Base-by-base conservation (phyloP, 768 basidiomycete species). In the Leccinum fibrillosum region DNA sequence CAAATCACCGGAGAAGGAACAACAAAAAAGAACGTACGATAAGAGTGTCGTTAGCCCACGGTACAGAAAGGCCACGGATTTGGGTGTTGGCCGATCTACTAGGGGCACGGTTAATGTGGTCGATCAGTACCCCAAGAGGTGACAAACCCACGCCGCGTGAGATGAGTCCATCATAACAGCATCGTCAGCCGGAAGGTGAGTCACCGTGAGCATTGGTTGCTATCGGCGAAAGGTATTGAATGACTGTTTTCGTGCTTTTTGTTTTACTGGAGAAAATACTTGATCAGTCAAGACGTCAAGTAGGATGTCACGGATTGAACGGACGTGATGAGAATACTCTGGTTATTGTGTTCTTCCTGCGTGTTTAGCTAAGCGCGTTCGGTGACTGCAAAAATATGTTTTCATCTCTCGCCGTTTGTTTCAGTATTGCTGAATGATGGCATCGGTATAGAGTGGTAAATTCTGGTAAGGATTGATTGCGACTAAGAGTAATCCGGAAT, bases 281-380 rank as follows among this genome's bases (percentile, higher is more conserved):
- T 51, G 19, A 49, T 37, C 12, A 66, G 62, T 58, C 32, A 61
- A 35, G 32, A 55, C 17, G 50, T 45, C 13, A 49, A 32, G 12
- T 12, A 10, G 53, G 48, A 60, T 17, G 49, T 54, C 12, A 34
- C 15, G 25, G 51, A 55, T 54, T 45, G 45, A 12, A 81, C 92
- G 23, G 74, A 96, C 92, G 97, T 99, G 75, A 99, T 97, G 32
- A 99, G 82, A 57, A 99, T 94, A 69, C 94, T 96, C 75, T 99
- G 97, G 64, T 94, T 94, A 75, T 98, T 95, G 53, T 92, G 82
- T 72, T 98, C 94, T 59, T 95, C 94, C 12, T 94, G 90, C 92
- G 98, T 98, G 73, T 93, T 96, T 55, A 95, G 85, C 97, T 96
- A 98, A 32, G 97, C 97, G 35, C 93, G 82, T 72, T 99, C 96